These are phyloP conservation scores for Fistulinella prunicolor DNA, from an alignment of 768 basidiomycete genomes.

Conservation along the genomic window DNA sequence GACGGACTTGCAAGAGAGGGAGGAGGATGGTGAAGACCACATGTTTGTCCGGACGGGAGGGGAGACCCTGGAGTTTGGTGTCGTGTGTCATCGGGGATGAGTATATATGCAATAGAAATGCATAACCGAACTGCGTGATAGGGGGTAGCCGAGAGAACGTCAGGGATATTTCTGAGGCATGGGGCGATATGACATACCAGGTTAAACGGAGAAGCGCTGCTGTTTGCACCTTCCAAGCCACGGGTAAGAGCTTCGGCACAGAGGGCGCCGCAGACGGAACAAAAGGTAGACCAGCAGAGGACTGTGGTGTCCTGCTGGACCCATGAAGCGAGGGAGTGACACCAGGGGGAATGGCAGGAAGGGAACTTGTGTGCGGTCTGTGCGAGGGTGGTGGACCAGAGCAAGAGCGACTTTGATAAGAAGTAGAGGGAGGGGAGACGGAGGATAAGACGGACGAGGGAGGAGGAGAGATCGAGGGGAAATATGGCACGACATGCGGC, in stretches of 20 bases:
- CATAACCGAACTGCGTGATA: constrained; percentile 61
- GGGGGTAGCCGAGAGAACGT: background rate
- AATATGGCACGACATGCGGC: constrained; percentile 43
- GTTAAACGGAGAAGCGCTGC: constrained; percentile 65
- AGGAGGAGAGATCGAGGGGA: constrained; percentile 61
- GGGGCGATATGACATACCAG: constrained; percentile 46
- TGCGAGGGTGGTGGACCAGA: constrained; percentile 58
- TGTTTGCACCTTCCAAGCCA: constrained; percentile 61
- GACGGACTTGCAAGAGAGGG: constrained; percentile 65
- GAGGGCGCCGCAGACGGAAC: constrained; percentile 61
- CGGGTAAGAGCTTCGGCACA: constrained; percentile 64
- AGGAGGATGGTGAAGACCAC: constrained; percentile 69
- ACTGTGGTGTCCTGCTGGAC: constrained; percentile 52
- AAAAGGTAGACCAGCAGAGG: constrained; percentile 74
- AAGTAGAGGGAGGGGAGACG: constrained; percentile 65
- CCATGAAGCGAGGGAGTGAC: constrained; percentile 44
- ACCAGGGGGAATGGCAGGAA: constrained; percentile 26
- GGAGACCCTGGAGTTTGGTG: constrained; percentile 39
- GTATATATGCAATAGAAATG: constrained; percentile 73
- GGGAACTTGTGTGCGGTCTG: constrained; percentile 51
- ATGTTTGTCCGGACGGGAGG: constrained; percentile 69
- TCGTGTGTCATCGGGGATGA: constrained; percentile 60
- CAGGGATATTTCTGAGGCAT: background rate
- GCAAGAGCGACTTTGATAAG: constrained; percentile 50
- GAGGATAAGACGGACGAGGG: constrained; percentile 53